phyloP scores from a whole-genome alignment of 306 rosid genomes.

The Heteromeles arbutifolia region DNA sequence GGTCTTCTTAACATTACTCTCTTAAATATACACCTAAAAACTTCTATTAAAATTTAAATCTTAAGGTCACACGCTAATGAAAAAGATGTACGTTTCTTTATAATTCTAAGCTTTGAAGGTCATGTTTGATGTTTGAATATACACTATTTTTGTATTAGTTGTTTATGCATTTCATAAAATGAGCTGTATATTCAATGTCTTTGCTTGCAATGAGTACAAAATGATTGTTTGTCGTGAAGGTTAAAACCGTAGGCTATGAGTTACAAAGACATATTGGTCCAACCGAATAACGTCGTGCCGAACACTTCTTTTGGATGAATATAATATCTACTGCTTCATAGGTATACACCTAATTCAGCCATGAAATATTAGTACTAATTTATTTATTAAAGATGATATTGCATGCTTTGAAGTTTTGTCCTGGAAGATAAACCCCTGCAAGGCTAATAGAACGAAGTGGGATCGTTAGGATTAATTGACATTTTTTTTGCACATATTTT shows the following conservation, averaged over 20 bases:
- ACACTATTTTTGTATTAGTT: not conserved
- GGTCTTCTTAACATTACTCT: no score
- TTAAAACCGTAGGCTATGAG: conserved; percentile 4
- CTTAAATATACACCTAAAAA: not conserved
- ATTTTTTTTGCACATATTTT: no score
- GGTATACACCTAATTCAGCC: no score
- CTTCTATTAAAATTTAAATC: not conserved
- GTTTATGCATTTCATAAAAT: not conserved
- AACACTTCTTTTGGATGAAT: not conserved
- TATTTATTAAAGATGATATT: no score
- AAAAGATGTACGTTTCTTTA: not conserved
- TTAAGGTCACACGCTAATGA: not conserved
- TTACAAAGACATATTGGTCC: not conserved
- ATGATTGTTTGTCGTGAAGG: not conserved
- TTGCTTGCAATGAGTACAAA: not conserved
- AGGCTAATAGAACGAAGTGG: no score
- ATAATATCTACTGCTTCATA: no score
- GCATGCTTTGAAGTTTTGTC: no score
- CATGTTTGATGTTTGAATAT: not conserved
- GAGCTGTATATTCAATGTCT: not conserved
- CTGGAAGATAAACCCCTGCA: no score
- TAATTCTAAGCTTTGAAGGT: not conserved
- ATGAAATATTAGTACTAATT: no score
- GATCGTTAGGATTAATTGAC: no score
- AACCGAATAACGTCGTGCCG: not conserved